Base-by-base conservation (phyloP, 805 yeast genomes). In the Pichia cabralensis region DNA sequence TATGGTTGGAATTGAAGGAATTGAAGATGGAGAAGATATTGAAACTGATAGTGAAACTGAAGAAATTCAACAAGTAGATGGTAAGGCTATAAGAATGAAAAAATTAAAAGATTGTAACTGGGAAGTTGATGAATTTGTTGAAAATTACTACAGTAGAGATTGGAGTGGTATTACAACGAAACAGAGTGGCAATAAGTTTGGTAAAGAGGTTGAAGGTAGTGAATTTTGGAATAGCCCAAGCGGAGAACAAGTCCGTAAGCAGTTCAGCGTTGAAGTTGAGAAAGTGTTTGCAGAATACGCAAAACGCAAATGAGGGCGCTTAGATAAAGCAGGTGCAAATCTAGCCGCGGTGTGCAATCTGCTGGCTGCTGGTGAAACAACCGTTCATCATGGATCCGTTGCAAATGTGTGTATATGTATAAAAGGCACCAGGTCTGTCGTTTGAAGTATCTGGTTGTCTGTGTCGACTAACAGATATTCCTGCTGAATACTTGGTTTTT, bases 1-100 rank as follows among this genome's bases (percentile, higher is more conserved):
- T 15, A 34, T 55, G 1, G 28, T 30, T 12, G 38, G 26, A 15
- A 19, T 33, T n/a, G 31, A 24, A 3, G 33, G 20, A 6, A 22
- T 27, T 10, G 33, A 18, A 3, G 36, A 34, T n/a, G 26, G 25
- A 5, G 24, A 17, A 8, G 31, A 28, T 16, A 15, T 18, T 2
- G 33, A 23, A 8, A 28, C 22, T 11, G 36, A 33, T 14, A 23
- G 21, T 14, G 31, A 28, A 8, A 30, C 17, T 15, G 27, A 16
- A 17, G 22, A 9, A 6, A 6, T 7, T 6, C 25, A 32, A 6
- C 15, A 27, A 14, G 25, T 15, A n/a, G 26, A 25, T 1, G 34
- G 31, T 5, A 20, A n/a, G n/a, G n/a, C n/a, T n/a, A n/a, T n/a
- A n/a, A n/a, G n/a, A n/a, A n/a, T n/a, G n/a, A n/a, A n/a, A n/a